Base-by-base conservation (phyloP, 345 rosid species). In the Lumnitzera racemosa region DNA sequence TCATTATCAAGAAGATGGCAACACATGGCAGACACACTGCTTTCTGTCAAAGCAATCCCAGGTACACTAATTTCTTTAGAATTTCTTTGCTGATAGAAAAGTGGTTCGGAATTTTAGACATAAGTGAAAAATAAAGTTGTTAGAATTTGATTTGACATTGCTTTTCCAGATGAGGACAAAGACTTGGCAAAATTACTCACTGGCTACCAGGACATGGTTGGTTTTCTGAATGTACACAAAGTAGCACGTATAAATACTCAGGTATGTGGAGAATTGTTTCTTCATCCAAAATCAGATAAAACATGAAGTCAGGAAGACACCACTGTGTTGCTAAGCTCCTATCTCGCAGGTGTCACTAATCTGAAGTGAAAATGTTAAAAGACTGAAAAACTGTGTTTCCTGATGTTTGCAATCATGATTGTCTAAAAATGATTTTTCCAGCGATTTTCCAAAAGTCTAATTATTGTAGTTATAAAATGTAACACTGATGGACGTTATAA, bases 161-260 rank as follows among this genome's bases (percentile, higher is more conserved):
- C 52, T 59, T 61, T 41, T 31, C 27, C 76, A 94, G 97, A 90
- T 61, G 96, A 84, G 66, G 97, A 90, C 74, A 94, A 86, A 67
- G 95, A 87, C 56, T 66, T 94, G 71, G 91, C 82, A 57, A 78
- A 72, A 67, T 95, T 94, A 46, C 85, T 90, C 14, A 83, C 95
- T 10, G 97, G 87, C 51, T 94, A 94, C 78, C 88, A 90, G 66
- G 99, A 90, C 79, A 90, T 94, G 81, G 78, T 84, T 71, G 97
- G 99, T 51, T 82, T 90, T 67, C 95, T 94, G 49, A 86, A 80
- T 46, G 55, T 94, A 58, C 99, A 94, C 77, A 94, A 78, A 73
- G 82, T 90, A 46, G 87, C 88, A 2, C 84, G 90, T 15, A 73
- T 82, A 66, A 90, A 87, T 72, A 78, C 96, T 2, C 99, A 94